Base-by-base conservation (phyloP, 345 rosid species). In the Psidium friedrichsthalianum region DNA sequence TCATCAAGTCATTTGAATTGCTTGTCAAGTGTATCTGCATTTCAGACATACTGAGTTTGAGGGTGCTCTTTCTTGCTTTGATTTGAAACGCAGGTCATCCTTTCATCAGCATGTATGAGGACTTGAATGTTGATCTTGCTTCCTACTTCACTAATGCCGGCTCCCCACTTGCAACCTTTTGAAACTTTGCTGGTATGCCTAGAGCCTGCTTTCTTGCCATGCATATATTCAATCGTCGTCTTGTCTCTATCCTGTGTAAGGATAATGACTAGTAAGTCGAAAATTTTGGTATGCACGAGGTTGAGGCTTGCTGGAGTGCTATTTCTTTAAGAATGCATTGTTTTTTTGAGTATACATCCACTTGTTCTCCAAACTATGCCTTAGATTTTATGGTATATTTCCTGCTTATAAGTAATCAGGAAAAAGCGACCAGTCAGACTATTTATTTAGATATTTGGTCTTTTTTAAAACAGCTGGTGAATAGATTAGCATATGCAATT, bases 71-170 rank as follows among this genome's bases (percentile, higher is more conserved):
- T 83, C 87, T 69, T 69, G 83, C 82, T 86, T 84, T 87, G 80
- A 69, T 69, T 18, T 36, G 47, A 32, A 69, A 69, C 1, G 64
- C 94, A 96, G 99, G 83, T 82, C 97, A 92, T 89, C 97, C n/a
- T 53, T 97, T 97, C 89, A 64, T 97, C 89, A 93, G 85, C 88
- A 89, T 92, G 94, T 94, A 94, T 85, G 91, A 91, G 18, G 92
- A 93, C 90, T n/a, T 87, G 87, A 90, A 85, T 74, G 85, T 93
- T 83, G 94, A 97, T 88, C 98, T 97, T 8, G 87, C 96, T 27
- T 90, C 95, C 25, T 97, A 97, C 96, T 97, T 97, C 93, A 97
- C 92, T 82, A 83, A 90, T 84, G 95, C 91, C 10, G 99, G 98
- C 85, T 94, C 99, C 36, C 98, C 99, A 5, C 98, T 97, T 83